Conservation (phyloP, 495 filamentous ascomycete genomes). For the Margaritispora aquatica region DNA sequence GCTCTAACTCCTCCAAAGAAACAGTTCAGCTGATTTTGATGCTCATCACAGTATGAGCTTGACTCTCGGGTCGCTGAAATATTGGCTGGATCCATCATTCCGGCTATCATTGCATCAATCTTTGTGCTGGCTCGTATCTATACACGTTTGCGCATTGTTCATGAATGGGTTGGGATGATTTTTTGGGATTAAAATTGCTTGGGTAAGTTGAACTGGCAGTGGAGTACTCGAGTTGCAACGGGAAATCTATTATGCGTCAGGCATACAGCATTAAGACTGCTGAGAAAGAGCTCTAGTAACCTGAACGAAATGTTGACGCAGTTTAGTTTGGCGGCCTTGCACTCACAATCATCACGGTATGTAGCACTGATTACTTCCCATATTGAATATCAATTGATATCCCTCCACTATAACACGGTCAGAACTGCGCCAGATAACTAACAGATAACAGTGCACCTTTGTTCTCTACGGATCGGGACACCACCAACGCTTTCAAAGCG, state of each 20-base stretch:
- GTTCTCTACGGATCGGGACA: not conserved
- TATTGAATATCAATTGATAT: no score
- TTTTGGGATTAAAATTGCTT: constrained; percentile 6
- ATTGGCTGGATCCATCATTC: not conserved
- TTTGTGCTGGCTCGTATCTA: constrained; percentile 8
- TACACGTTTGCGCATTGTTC: not conserved
- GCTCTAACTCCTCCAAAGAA: no score
- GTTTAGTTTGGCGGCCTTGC: not conserved
- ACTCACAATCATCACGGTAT: not conserved
- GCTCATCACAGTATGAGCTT: not conserved
- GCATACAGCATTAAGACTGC: not conserved
- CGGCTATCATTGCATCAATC: not conserved
- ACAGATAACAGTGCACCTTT: not conserved
- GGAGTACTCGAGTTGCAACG: no score
- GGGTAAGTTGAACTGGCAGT: constrained; percentile 8
- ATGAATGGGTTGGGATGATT: constrained; percentile 3
- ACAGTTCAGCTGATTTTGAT: not conserved
- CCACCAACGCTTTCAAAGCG: not conserved
- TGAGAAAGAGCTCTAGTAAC: not conserved
- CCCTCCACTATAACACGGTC: no score
- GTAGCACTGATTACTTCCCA: no score
- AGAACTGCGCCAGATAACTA: no score
- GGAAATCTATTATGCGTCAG: constrained; percentile 2
- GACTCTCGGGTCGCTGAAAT: not conserved
- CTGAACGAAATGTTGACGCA: no score